Base-by-base conservation (phyloP, 73 alveolate species). In the Urostyla sp. region DNA sequence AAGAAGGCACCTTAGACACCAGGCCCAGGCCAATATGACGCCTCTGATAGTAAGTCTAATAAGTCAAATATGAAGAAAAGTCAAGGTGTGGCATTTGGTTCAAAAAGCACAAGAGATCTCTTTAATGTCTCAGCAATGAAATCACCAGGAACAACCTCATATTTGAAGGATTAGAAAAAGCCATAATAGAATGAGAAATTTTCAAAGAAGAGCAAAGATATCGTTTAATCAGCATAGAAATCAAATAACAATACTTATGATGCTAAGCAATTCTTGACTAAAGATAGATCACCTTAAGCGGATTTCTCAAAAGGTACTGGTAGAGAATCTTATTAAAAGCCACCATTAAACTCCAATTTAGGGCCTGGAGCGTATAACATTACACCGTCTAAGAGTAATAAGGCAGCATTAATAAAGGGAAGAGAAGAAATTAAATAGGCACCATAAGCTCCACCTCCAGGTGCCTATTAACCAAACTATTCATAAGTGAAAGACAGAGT, bases 291-390 rank as follows among this genome's bases (percentile, higher is more conserved):
- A n/a, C n/a, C n/a, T n/a, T n/a, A n/a, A n/a, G n/a, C n/a, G n/a
- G n/a, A n/a, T n/a, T n/a, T n/a, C n/a, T n/a, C n/a, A n/a, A n/a
- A n/a, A n/a, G n/a, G n/a, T n/a, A n/a, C n/a, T n/a, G n/a, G n/a
- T n/a, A n/a, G n/a, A n/a, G n/a, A n/a, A n/a, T n/a, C n/a, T n/a
- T n/a, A n/a, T n/a, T n/a, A n/a, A n/a, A n/a, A n/a, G n/a, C n/a
- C n/a, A n/a, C n/a, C n/a, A n/a, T n/a, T n/a, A n/a, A 38, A 35
- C 4, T 8, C n/a, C 6, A 63, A 20, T 3, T 60, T 60, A 63
- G 79, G 79, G 10, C 79, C 79, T n/a, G 79, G 79, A 4, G 24
- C 20, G 7, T 63, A 63, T 43, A 50, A n/a, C n/a, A n/a, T n/a
- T n/a, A n/a, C n/a, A n/a, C n/a, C n/a, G n/a, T n/a, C 51, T 40